A percentile compares a stretch with the other conserved stretches of the same genome.
phyloP scores from a whole-genome alignment of 2,329 filamentous ascomycete genomes.

The Macrophomina phaseolina region DNA sequence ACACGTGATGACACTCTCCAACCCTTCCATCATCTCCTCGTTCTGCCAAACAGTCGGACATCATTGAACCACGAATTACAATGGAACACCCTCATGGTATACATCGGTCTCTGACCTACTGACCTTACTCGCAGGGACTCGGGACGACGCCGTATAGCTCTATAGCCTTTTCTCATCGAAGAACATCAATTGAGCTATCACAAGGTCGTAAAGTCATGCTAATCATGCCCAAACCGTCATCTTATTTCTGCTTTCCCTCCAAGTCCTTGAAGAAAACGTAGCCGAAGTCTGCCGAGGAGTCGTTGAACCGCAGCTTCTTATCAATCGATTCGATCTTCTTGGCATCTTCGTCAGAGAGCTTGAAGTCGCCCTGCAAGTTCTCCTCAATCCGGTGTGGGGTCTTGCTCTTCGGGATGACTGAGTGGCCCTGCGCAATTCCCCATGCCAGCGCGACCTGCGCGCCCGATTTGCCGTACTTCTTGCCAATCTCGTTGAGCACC shows the following conservation, averaged over 20 bases:
- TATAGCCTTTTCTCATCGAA: no score
- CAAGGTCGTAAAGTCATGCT: not conserved
- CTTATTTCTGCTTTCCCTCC: constrained; percentile 57
- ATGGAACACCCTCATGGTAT: no score
- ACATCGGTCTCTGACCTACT: no score
- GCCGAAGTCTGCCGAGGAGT: constrained; percentile 61
- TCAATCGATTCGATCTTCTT: constrained; percentile 54
- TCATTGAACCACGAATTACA: no score
- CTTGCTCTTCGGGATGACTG: constrained; percentile 76
- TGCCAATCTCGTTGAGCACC: constrained; percentile 70
- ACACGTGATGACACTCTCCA: not conserved
- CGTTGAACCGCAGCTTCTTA: constrained; percentile 68
- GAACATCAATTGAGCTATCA: not conserved
- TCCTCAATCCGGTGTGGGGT: constrained; percentile 36
- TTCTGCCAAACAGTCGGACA: no score
- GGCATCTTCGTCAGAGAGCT: constrained; percentile 63
- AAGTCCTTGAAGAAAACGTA: constrained; percentile 65
- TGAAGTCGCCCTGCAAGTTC: constrained; percentile 58
- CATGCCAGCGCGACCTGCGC: constrained; percentile 88
- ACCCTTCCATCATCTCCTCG: not conserved
- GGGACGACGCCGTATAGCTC: no score
- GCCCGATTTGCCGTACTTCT: constrained; percentile 73
- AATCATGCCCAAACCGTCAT: not conserved
- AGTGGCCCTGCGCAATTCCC: constrained; percentile 81
- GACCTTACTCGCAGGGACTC: not conserved